phyloP scores from a whole-genome alignment of 192 early-diverging fungal species.

The Umbelopsis sp. region DNA sequence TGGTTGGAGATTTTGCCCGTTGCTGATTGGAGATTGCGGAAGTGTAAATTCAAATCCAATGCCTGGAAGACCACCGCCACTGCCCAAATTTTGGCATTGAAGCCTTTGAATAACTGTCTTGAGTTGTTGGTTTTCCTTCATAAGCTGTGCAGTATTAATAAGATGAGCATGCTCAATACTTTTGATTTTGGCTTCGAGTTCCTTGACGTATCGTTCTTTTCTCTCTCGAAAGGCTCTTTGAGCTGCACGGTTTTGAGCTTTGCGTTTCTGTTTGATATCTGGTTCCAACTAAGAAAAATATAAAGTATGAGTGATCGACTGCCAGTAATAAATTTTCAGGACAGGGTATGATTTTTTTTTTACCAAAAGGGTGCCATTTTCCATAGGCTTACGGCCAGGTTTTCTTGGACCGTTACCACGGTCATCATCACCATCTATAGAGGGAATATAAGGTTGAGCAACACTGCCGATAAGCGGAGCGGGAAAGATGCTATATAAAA shows the following conservation, averaged over 20 bases:
- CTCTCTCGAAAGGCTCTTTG: conserved; percentile 82
- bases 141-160: conserved; percentile 43
- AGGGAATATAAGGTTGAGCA: neutral
- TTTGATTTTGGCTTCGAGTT: conserved; percentile 76
- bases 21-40: conserved; percentile 5
- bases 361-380: conserved; percentile 4
- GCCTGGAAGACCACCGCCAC: neutral
- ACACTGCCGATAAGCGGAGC: conserved; percentile 1
- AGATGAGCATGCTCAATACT: conserved; percentile 63
- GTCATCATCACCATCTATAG: conserved; percentile 23
- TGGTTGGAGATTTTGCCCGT: neutral
- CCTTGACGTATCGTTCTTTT: conserved; percentile 80
- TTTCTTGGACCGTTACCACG: conserved; percentile 3
- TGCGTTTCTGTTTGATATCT: conserved; percentile 32
- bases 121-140: conserved; percentile 20
- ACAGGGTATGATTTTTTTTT: neutral
- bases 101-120: conserved; percentile 3
- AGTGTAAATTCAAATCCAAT: conserved; percentile 16
- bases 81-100: neutral
- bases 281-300: conserved; percentile 21
- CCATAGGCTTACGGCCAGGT: conserved; percentile 20
- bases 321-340: neutral
- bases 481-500: neutral
- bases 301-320: neutral
- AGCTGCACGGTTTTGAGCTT: conserved; percentile 43